These are phyloP conservation scores for Xylaria sp. DNA, from an alignment of 2,329 filamentous ascomycete genomes.

Conservation along the genomic window DNA sequence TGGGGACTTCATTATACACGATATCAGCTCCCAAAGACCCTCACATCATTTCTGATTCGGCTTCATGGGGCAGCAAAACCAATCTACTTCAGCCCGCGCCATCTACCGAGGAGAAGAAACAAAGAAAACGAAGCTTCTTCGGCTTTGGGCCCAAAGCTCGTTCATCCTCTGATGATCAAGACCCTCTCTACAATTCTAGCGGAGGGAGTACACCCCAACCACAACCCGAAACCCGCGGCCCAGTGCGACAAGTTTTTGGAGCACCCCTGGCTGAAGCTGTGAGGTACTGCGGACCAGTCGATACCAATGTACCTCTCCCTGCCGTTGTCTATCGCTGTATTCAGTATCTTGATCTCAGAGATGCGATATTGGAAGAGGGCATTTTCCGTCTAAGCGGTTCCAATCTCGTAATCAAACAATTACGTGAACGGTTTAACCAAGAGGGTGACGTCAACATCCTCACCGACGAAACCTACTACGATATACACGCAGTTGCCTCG, in stretches of 20 bases:
- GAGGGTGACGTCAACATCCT: constrained; percentile 93
- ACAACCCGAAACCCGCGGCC: constrained; percentile 59
- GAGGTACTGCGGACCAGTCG: constrained; percentile 77
- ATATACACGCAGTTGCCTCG: constrained; percentile 95
- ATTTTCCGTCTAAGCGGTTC: constrained; percentile 98
- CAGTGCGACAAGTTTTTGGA: constrained; percentile 81
- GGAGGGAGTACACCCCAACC: constrained; percentile 53
- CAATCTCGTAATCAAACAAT: constrained; percentile 89
- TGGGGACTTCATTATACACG: constrained; percentile 57
- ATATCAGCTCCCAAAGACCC: constrained; percentile 91
- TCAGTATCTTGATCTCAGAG: constrained; percentile 87
- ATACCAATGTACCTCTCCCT: constrained; percentile 80
- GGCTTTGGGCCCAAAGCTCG: constrained; percentile 72
- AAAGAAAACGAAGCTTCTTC: constrained; percentile 82
- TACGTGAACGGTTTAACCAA: constrained; percentile 91
- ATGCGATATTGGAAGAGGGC: constrained; percentile 86
- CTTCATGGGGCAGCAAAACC: constrained; percentile 87
- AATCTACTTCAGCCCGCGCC: constrained; percentile 59
- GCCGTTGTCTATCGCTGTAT: constrained; percentile 96
- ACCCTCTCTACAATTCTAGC: constrained; percentile 64
- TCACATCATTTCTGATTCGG: constrained; percentile 82
- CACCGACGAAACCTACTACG: constrained; percentile 85
- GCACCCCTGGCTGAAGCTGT: constrained; percentile 88
- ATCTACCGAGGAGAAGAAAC: constrained; percentile 78
- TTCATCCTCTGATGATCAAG: constrained; percentile 68